Evolutionary conservation across 768 basidiomycete genomes (phyloP).

Genomic region (Boletellus ananiceps): DNA sequence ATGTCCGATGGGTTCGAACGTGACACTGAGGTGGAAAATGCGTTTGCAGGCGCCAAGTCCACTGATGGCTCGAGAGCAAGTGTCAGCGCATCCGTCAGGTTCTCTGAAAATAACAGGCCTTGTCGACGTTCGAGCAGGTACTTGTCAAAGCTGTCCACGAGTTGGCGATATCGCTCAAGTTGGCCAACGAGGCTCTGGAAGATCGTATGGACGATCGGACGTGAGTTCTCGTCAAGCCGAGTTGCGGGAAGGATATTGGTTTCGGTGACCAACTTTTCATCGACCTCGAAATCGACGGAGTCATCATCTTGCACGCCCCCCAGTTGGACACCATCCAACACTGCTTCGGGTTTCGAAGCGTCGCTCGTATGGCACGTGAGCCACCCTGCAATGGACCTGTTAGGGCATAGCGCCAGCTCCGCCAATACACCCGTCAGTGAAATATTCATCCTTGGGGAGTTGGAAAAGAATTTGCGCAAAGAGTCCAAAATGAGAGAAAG

Average conservation of each 20-base stretch:
- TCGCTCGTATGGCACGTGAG: slow-evolving; percentile 62
- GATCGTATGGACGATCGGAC: slow-evolving; percentile 77
- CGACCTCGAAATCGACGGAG: slow-evolving; percentile 73
- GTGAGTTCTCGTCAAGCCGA: slow-evolving; percentile 63
- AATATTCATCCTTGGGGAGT: slow-evolving; percentile 83
- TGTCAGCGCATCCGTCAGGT: slow-evolving; percentile 83
- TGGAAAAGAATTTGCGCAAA: slow-evolving; percentile 76
- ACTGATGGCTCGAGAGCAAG: slow-evolving; percentile 62
- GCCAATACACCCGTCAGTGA: slow-evolving; percentile 81
- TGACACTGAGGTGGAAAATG: slow-evolving; percentile 20
- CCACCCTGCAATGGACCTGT: slow-evolving; percentile 87
- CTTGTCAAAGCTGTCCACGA: slow-evolving; percentile 77
- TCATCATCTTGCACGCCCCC: slow-evolving; percentile 70
- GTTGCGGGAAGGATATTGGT: slow-evolving; percentile 58
- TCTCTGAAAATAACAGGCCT: slow-evolving; percentile 88
- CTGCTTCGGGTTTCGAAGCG: slow-evolving; percentile 11
- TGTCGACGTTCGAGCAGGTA: slow-evolving; percentile 81
- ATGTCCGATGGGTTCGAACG: slow-evolving; percentile 30
- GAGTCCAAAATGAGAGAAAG: slow-evolving; percentile 66
- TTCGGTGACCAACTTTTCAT: slow-evolving; percentile 57
- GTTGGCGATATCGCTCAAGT: slow-evolving; percentile 72
- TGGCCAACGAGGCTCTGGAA: slow-evolving; percentile 77
- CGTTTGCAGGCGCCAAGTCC: slow-evolving; percentile 31
- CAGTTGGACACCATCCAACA: slow-evolving; percentile 6
- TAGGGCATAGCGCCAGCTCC: slow-evolving; percentile 77